A percentile compares a stretch with the other conserved stretches of the same genome.
Conservation (phyloP, 306 rosid genomes). For the Malus sylvestris region DNA sequence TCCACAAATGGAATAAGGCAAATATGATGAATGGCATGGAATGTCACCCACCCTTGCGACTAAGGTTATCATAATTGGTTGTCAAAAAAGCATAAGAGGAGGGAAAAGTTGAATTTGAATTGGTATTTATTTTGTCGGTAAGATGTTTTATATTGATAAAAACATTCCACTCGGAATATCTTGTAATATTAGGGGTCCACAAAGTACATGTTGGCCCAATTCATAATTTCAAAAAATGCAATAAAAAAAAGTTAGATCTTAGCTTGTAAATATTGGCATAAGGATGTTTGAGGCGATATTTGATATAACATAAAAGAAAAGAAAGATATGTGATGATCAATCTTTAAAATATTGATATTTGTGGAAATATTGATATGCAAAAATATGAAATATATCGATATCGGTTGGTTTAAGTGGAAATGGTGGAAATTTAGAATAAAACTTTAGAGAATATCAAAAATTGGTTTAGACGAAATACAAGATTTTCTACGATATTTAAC, state of each 20-base stretch:
- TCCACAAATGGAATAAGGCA: not conserved
- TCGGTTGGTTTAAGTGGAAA: too few relatives aligned
- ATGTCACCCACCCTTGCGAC: not conserved
- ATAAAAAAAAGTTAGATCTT: not conserved
- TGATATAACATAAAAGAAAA: too few relatives aligned
- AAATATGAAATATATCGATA: too few relatives aligned
- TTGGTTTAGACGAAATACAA: too few relatives aligned
- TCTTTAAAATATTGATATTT: too few relatives aligned
- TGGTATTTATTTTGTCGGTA: not conserved
- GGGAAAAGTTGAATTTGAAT: conserved; percentile 20
- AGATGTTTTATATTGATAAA: not conserved
- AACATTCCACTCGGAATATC: not conserved
- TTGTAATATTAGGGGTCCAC: not conserved
- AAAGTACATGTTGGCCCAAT: not conserved
- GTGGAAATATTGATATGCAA: too few relatives aligned
- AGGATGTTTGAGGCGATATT: too few relatives aligned
- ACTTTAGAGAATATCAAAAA: too few relatives aligned
- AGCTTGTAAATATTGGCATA: not conserved
- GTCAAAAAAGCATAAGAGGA: not conserved
- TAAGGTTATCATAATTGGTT: not conserved
- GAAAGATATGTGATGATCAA: too few relatives aligned
- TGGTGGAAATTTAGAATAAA: too few relatives aligned
- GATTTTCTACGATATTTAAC: too few relatives aligned
- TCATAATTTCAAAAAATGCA: not conserved
- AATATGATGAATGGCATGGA: not conserved